Evolutionary conservation across 768 basidiomycete genomes (phyloP), one percentile per base, ranked within the genome.

Genomic region (Lactarius psammicola): DNA sequence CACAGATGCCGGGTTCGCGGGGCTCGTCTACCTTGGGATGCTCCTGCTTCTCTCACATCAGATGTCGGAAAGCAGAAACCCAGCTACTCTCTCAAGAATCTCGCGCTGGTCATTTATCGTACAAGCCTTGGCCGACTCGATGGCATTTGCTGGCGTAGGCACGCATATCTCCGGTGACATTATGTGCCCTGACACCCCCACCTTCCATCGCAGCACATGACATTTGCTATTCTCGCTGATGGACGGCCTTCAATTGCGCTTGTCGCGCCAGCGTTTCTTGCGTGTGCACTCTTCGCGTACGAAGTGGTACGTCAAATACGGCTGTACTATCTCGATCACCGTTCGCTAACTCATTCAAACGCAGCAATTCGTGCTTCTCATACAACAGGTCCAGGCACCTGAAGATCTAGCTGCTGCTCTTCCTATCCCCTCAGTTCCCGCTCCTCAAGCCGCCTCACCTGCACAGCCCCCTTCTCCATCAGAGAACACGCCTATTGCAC

Each of bases 51-150:
- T 90, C 44, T 83, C 87, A 38, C 85, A 89, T 17, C 93, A 97
- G 77, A 85, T 87, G 68, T 84, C 88, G 65, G 80, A 78, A 34
- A 90, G 89, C 67, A 84, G 89, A 23, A 93, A 89, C 5, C 92
- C 93, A 1, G 87, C 90, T 1, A 86, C 87, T 6, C 80, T 95
- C 18, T 84, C 89, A 6, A 85, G 90, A 18, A 81, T 95, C 10
- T 95, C 93, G 2, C 80, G 89, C 8, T 94, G 91, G 88, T 85
- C 88, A 1, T 93, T 95, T 73, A 79, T 94, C 26, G 78, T 87
- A 7, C 92, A 95, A 75, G 84, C 88, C 6, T 83, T 87, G 1
- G 83, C 92, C 23, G 94, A 97, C 72, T 85, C 90, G 0, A 86
- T 94, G 51, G 86, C 90, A 0, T 95, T 96, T 73, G 90, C 91